Evolutionary conservation across 2,329 filamentous ascomycete genomes (phyloP).

Genomic region (Coniosporium tulheliwenetii): DNA sequence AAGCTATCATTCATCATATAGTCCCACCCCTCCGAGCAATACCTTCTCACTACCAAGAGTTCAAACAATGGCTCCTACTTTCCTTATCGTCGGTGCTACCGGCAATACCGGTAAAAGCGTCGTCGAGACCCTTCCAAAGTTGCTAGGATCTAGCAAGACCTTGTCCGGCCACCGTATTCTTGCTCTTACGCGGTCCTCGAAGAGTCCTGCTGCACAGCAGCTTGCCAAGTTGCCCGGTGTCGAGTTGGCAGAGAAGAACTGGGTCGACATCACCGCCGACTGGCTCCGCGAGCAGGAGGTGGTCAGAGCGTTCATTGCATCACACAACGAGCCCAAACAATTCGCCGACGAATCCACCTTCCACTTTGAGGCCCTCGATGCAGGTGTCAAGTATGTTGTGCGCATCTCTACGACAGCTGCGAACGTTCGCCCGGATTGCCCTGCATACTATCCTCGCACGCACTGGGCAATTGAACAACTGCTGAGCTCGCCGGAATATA

Average conservation of each 20-base stretch:
- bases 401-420: slow-evolving; percentile 24
- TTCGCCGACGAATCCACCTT: slow-evolving; percentile 26
- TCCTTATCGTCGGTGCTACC: slow-evolving; percentile 10
- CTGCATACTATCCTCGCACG: slow-evolving; percentile 19
- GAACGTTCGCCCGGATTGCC: slow-evolving; percentile 19
- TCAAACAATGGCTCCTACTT: slow-evolving; percentile 15
- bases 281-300: slow-evolving; percentile 25
- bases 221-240: slow-evolving; percentile 19
- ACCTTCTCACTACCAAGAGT: neutral
- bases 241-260: slow-evolving; percentile 18
- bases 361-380: slow-evolving; percentile 16
- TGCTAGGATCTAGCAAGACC: too few relatives aligned
- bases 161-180: slow-evolving; percentile 11
- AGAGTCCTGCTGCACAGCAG: slow-evolving; percentile 9
- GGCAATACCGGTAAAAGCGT: slow-evolving; percentile 4
- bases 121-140: slow-evolving; percentile 7
- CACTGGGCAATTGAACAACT: slow-evolving; percentile 28
- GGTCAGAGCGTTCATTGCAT: slow-evolving; percentile 22
- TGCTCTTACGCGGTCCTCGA: slow-evolving; percentile 16
- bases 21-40: neutral
- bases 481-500: slow-evolving; percentile 20
- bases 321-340: slow-evolving; percentile 20
- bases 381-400: slow-evolving; percentile 26
- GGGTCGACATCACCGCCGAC: slow-evolving; percentile 21
- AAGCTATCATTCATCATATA: neutral